A percentile compares a stretch with the other conserved stretches of the same genome.
These are phyloP conservation scores for Vaccinium myrtillus DNA, from an alignment of 148 eudicot species.

Conservation along the genomic window DNA sequence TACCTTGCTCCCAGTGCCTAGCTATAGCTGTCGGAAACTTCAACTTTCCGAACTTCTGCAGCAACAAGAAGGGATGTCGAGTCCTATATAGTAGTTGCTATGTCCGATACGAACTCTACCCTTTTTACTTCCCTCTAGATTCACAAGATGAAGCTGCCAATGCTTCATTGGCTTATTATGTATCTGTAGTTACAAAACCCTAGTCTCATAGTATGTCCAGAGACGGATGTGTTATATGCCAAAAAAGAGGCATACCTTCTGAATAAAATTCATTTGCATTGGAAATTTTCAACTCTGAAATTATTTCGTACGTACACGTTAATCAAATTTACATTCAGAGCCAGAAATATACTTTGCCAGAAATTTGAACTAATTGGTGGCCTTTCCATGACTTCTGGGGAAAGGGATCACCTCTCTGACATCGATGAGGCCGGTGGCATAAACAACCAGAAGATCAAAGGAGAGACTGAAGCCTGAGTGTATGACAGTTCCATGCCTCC, in stretches of 20 bases:
- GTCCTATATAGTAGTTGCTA: slow-evolving; percentile 70
- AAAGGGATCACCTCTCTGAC: slow-evolving; percentile 78
- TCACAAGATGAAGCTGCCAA: slow-evolving; percentile 7
- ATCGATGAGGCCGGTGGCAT: slow-evolving; percentile 83
- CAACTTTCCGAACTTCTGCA: slow-evolving; percentile 51
- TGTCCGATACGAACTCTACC: slow-evolving; percentile 74
- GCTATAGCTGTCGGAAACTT: slow-evolving; percentile 57
- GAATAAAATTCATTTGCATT: not conserved
- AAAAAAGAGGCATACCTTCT: not conserved
- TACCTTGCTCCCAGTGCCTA: slow-evolving; percentile 62
- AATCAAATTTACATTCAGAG: slow-evolving; percentile 6
- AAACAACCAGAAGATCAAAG: slow-evolving; percentile 64
- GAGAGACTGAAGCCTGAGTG: slow-evolving; percentile 75
- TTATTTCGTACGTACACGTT: not conserved
- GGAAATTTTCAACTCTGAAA: not conserved
- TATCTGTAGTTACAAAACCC: slow-evolving; percentile 1
- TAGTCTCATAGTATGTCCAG: not conserved
- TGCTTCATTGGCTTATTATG: slow-evolving; percentile 18
- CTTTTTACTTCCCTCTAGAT: slow-evolving; percentile 68
- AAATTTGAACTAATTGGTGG: slow-evolving; percentile 36
- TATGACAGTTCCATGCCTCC: slow-evolving; percentile 63
- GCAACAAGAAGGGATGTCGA: slow-evolving; percentile 60
- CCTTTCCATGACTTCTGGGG: slow-evolving; percentile 70
- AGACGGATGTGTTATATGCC: not conserved
- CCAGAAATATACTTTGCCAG: not conserved